Evolutionary conservation across 179 eudicot species (phyloP).

Genomic region (Patellifolia procumbens): DNA sequence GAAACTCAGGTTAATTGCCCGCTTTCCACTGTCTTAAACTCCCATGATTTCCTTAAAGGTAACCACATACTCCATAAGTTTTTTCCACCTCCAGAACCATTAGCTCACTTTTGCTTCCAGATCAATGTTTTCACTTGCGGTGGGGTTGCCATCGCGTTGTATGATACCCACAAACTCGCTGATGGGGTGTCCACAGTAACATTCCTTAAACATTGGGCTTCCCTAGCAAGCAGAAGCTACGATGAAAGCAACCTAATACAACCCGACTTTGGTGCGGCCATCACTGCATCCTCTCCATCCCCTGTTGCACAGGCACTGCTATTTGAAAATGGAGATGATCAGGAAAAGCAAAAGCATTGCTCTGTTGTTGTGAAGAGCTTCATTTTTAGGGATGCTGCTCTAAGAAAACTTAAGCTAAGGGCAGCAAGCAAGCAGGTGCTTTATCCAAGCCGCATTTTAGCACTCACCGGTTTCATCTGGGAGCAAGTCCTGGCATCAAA

Average conservation of each 20-base stretch:
- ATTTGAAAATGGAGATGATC: background rate
- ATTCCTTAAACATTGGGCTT: constrained; percentile 19
- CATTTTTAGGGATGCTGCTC: background rate
- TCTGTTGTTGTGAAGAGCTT: constrained; percentile 10
- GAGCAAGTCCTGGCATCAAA: constrained; percentile 11
- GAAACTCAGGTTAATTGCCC: constrained; percentile 11
- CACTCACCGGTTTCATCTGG: constrained; percentile 14
- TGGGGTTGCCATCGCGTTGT: constrained; percentile 14
- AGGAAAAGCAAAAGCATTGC: background rate
- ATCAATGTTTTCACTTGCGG: constrained; percentile 13
- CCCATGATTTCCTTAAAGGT: background rate
- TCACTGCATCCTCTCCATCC: background rate
- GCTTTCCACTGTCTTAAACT: background rate
- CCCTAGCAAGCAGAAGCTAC: background rate
- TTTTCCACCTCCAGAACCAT: constrained; percentile 6
- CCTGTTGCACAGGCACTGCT: background rate
- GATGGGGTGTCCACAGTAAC: constrained; percentile 7
- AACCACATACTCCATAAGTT: constrained; percentile 3
- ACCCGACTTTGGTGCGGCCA: constrained; percentile 11
- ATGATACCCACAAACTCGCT: constrained; percentile 14
- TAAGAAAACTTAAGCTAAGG: background rate
- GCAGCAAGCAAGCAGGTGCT: constrained; percentile 11
- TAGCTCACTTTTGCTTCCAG: background rate
- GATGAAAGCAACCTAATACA: background rate
- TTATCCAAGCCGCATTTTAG: constrained; percentile 1